Evolutionary conservation across 805 yeast genomes (phyloP).

Genomic region (Kazachstania kunashirensis): DNA sequence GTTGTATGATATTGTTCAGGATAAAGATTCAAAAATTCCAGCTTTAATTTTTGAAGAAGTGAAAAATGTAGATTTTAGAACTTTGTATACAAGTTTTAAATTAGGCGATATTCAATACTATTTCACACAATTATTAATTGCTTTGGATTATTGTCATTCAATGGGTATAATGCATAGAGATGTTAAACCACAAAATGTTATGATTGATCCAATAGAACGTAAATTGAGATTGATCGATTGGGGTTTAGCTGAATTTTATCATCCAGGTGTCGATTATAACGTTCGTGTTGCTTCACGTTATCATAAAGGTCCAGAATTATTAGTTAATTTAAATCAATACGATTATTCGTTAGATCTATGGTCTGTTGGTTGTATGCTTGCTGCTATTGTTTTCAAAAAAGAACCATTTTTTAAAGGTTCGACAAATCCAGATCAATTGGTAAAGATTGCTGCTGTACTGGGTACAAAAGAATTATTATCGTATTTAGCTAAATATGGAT

Average conservation of each 20-base stretch:
- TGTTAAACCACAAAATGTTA: slow-evolving; percentile 87
- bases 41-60: slow-evolving; percentile 80
- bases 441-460: slow-evolving; percentile 77
- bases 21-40: slow-evolving; percentile 76
- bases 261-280: slow-evolving; percentile 79
- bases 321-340: slow-evolving; percentile 72
- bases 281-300: slow-evolving; percentile 88
- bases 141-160: slow-evolving; percentile 81
- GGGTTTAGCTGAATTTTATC: slow-evolving; percentile 93
- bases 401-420: slow-evolving; percentile 92
- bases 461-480: slow-evolving; percentile 69
- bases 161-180: slow-evolving; percentile 94
- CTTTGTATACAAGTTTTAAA: slow-evolving; percentile 71
- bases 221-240: slow-evolving; percentile 75
- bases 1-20: slow-evolving; percentile 77
- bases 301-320: slow-evolving; percentile 84
- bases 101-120: slow-evolving; percentile 71
- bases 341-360: slow-evolving; percentile 85
- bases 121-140: slow-evolving; percentile 71
- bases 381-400: slow-evolving; percentile 76
- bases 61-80: slow-evolving; percentile 76
- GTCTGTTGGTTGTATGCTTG: slow-evolving; percentile 88
- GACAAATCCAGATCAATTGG: slow-evolving; percentile 84
- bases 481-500: slow-evolving; percentile 59
- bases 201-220: slow-evolving; percentile 69